phyloP scores from a whole-genome alignment of 257 asterid genomes.

The Echium plantagineum region DNA sequence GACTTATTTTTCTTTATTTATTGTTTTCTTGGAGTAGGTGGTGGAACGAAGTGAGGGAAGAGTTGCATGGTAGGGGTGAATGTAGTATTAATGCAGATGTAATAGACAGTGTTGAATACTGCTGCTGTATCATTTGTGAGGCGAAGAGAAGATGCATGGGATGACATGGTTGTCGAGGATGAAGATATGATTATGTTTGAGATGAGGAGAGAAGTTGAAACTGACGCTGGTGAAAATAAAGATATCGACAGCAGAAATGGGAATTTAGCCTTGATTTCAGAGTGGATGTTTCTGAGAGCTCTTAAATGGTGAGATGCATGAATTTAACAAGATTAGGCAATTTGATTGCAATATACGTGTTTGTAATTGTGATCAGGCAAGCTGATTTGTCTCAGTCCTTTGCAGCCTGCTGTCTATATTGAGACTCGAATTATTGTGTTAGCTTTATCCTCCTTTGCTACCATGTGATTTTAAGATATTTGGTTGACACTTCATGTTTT shows the following conservation, averaged over 20 bases:
- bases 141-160: constrained; percentile 3
- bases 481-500: no score
- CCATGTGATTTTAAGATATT: no score
- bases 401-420: no score
- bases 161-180: constrained; percentile 11
- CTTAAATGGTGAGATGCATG: constrained; percentile 40
- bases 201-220: constrained; percentile 34
- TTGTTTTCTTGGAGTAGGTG: constrained; percentile 24
- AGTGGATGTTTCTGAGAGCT: constrained; percentile 71
- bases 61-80: constrained; percentile 20
- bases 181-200: constrained; percentile 12
- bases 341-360: background rate
- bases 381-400: no score
- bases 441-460: no score
- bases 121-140: background rate
- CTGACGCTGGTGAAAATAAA: constrained; percentile 23
- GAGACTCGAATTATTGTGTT: no score
- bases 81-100: background rate
- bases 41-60: constrained; percentile 35
- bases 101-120: constrained; percentile 3
- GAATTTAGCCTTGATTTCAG: constrained; percentile 50
- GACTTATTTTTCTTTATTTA: background rate
- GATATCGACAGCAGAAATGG: constrained; percentile 10
- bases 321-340: background rate
- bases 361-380: background rate